Conservation (phyloP, 805 yeast genomes). For the Metschnikowia orientalis region DNA sequence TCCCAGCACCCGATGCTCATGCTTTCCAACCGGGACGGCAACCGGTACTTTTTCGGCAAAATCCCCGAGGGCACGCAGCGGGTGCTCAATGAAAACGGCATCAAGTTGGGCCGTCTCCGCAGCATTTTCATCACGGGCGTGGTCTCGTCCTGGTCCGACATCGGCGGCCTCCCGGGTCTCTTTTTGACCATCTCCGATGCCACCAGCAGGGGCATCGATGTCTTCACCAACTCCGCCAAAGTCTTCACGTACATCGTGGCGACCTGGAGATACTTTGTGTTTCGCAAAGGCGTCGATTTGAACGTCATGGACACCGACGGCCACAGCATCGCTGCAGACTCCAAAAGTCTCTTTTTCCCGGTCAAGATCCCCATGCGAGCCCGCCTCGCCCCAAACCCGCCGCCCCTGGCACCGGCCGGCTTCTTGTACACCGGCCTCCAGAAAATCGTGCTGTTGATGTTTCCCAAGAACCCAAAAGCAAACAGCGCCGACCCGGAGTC, state of each 20-base stretch:
- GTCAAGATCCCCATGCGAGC: constrained; percentile 24
- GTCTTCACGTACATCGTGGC: constrained; percentile 51
- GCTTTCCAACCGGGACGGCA: constrained; percentile 47
- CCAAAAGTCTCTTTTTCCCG: constrained; percentile 37
- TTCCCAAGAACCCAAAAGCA: constrained; percentile 46
- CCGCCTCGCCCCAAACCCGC: not conserved
- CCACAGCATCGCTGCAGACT: constrained; percentile 29
- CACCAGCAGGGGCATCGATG: constrained; percentile 53
- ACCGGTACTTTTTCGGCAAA: constrained; percentile 67
- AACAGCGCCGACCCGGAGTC: constrained; percentile 36
- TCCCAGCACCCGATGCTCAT: constrained; percentile 52
- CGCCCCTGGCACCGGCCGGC: not conserved
- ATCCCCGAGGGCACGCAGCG: constrained; percentile 87
- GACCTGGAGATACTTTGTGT: constrained; percentile 84
- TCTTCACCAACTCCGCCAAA: constrained; percentile 42
- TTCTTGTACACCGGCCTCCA: constrained; percentile 18
- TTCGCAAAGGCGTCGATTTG: constrained; percentile 65
- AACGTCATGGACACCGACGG: constrained; percentile 30
- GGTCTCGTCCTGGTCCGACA: constrained; percentile 61
- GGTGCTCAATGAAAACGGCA: constrained; percentile 54
- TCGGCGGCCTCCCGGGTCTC: constrained; percentile 92
- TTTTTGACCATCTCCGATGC: constrained; percentile 79
- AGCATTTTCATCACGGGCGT: constrained; percentile 75
- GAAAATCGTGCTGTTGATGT: constrained; percentile 49
- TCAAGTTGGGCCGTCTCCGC: constrained; percentile 53